Evolutionary conservation across 2,329 filamentous ascomycete species (phyloP), one percentile per base, ranked within the genome.

Genomic region (Corynespora cassiicola): DNA sequence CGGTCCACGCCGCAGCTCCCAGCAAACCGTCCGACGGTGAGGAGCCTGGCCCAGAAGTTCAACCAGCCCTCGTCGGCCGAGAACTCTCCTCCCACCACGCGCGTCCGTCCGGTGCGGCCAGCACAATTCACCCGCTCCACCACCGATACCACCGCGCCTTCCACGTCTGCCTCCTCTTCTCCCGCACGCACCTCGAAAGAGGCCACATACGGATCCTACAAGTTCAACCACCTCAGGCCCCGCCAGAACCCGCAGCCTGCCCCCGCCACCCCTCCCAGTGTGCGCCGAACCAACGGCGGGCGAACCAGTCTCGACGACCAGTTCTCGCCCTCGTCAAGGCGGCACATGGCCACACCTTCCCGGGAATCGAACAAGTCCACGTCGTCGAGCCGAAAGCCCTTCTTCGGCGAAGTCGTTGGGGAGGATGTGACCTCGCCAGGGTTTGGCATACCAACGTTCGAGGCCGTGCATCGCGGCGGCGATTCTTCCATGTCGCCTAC

Each of bases 391-490:
- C 52, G 65, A 14, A 55, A 62, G 56, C 65, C 58, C 4, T 61
- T 65, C 33, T 68, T 68, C 42, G 65, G 65, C 11, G 65, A 68
- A 33, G 61, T 68, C 1, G 39, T 67, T n/a, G 56, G 54, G 14
- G 55, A 60, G 1, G 55, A 64, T 39, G 47, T 45, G 5, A 40
- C 45, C 4, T 55, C 51, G 20, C 65, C 64, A 12, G 65, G 65
- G 1, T 68, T 55, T 47, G 63, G 64, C 12, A 68, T 68, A 16
- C 56, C 63, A 8, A 53, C 42, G 4, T 39, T 53, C 20, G 56
- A 60, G 4, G 47, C 40, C 26, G 36, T 50, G 8, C 24, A 35
- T 20, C 42, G 39, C 22, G 47, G 48, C 23, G 43, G 45, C 9
- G 45, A 45, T 4, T 39, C 42, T 9, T 41, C 31, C 33, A 43